Percentiles rank a stretch among this genome's conserved stretches.
Conservation (phyloP, 306 rosid species). For the Begonia peltatifolia region DNA sequence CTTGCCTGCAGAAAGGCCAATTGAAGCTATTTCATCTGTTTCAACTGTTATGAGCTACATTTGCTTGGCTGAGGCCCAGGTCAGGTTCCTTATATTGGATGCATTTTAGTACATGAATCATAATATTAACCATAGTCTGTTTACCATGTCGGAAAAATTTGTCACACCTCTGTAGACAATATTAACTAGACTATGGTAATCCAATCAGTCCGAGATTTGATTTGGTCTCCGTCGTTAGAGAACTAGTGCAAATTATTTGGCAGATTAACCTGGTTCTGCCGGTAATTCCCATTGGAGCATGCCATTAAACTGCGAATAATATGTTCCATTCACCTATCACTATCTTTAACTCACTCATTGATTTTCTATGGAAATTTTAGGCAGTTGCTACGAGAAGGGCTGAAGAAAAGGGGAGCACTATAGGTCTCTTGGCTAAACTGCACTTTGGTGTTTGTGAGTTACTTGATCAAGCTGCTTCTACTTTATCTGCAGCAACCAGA, state of each 20-base stretch:
- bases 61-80: constrained; percentile 84
- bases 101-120: no score
- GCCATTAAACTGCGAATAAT: no score
- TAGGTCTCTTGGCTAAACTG: constrained; percentile 62
- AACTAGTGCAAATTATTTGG: no score
- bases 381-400: constrained; percentile 65
- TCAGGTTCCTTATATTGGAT: constrained; percentile 12
- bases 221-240: no score
- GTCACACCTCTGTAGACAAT: no score
- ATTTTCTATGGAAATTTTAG: constrained; percentile 14
- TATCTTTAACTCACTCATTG: constrained; percentile 3
- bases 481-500: constrained; percentile 13
- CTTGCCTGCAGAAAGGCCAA: constrained; percentile 41
- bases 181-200: no score
- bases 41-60: constrained; percentile 50
- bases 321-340: neutral
- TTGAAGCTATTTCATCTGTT: constrained; percentile 37
- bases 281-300: no score
- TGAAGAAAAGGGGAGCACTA: constrained; percentile 47
- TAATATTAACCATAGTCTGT: no score
- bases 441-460: constrained; percentile 48
- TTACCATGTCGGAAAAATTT: no score
- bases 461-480: constrained; percentile 44
- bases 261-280: no score
- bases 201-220: no score